phyloP scores from a whole-genome alignment of 1,284 basidiomycete genomes.

The Rhodotorula sp. region DNA sequence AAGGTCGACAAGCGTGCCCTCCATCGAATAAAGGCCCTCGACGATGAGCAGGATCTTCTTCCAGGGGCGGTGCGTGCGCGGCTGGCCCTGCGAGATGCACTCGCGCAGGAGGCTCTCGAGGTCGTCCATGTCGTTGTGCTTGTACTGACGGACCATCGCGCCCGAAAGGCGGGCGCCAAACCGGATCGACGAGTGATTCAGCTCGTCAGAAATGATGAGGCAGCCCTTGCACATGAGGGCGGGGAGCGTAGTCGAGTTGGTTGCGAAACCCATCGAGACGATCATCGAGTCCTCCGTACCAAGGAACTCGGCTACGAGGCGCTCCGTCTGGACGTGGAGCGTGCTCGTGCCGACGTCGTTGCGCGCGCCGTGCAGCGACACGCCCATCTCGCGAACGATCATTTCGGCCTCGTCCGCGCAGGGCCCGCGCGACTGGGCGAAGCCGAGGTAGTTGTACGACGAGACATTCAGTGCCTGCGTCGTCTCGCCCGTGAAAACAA shows the following conservation, averaged over 20 bases:
- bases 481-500: conserved; percentile 77
- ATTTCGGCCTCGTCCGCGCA: conserved; percentile 74
- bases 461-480: conserved; percentile 89
- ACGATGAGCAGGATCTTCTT: conserved; percentile 96
- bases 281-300: conserved; percentile 87
- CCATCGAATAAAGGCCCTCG: conserved; percentile 97
- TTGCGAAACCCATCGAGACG: conserved; percentile 96
- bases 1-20: conserved; percentile 87
- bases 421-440: conserved; percentile 88
- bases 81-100: conserved; percentile 94
- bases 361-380: conserved; percentile 74
- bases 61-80: conserved; percentile 96
- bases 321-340: conserved; percentile 78
- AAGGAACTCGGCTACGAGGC: conserved; percentile 84
- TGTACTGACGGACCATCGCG: conserved; percentile 88
- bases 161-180: conserved; percentile 89
- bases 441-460: conserved; percentile 99
- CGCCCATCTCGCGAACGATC: conserved; percentile 61
- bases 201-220: conserved; percentile 94
- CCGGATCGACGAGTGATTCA: conserved; percentile 94
- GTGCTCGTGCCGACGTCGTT: conserved; percentile 83
- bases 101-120: conserved; percentile 83
- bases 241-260: conserved; percentile 93
- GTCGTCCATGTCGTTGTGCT: conserved; percentile 90
- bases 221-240: conserved; percentile 88